Conservation (phyloP, 805 yeast species). For the Saccharomycopsis sp. region DNA sequence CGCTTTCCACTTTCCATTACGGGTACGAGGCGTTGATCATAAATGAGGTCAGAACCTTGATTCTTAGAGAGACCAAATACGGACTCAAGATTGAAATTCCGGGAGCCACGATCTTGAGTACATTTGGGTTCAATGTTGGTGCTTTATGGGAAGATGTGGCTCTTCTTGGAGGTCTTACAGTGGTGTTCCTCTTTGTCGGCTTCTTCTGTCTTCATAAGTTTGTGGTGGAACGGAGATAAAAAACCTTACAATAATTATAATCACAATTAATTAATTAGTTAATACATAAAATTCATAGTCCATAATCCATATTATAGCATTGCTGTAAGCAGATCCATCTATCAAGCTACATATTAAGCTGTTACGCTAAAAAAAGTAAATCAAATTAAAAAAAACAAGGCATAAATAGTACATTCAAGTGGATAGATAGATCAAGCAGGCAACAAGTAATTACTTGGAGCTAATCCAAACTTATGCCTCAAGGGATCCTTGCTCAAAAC, state of each 20-base stretch:
- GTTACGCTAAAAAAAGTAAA: no score
- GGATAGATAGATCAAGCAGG: constrained; percentile 12
- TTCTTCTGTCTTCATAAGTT: constrained; percentile 66
- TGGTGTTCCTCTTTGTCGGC: constrained; percentile 57
- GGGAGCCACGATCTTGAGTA: constrained; percentile 92
- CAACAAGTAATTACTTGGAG: constrained; percentile 53
- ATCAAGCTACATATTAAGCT: no score
- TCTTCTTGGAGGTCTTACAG: constrained; percentile 51
- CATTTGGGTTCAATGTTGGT: constrained; percentile 87
- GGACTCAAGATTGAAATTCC: constrained; percentile 95
- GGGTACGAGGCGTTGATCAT: constrained; percentile 91
- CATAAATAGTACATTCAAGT: neutral
- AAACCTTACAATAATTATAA: no score
- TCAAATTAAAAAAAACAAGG: neutral
- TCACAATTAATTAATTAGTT: no score
- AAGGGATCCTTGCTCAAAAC: constrained; percentile 32
- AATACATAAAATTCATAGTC: no score
- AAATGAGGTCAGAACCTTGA: constrained; percentile 84
- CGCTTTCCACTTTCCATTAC: constrained; percentile 86
- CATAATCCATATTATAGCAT: no score
- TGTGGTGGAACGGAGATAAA: constrained; percentile 67
- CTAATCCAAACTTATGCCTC: constrained; percentile 39
- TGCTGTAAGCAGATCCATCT: no score
- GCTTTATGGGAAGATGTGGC: constrained; percentile 64
- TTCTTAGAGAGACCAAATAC: constrained; percentile 79